Percentiles rank a stretch among this genome's conserved stretches.
These are phyloP conservation scores for Penicillium cataractarum DNA, from an alignment of 495 filamentous ascomycete species.

Conservation along the genomic window DNA sequence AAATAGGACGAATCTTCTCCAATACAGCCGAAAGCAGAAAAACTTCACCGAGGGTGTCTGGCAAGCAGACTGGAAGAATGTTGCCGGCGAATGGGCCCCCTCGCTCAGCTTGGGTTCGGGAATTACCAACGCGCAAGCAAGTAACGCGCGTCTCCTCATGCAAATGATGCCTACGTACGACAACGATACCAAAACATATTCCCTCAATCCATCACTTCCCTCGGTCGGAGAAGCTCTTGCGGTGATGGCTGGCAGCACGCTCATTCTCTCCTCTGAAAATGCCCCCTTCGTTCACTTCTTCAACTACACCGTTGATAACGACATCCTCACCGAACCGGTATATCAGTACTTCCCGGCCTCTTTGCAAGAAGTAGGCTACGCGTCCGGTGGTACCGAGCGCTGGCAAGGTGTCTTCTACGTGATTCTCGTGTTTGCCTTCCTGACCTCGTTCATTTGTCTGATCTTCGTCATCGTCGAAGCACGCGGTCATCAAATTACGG, in stretches of 20 bases:
- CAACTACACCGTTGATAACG: conserved; percentile 45
- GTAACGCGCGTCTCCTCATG: conserved; percentile 66
- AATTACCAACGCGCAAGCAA: conserved; percentile 57
- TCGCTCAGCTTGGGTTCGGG: conserved; percentile 64
- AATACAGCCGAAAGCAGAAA: conserved; percentile 50
- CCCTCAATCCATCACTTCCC: conserved; percentile 50
- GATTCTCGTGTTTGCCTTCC: conserved; percentile 62
- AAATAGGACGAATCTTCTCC: conserved; percentile 48
- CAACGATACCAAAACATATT: conserved; percentile 9
- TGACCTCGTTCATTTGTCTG: conserved; percentile 65
- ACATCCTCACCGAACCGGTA: conserved; percentile 38
- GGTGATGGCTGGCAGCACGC: conserved; percentile 64
- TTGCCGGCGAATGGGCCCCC: conserved; percentile 60
- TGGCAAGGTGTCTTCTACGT: conserved; percentile 68
- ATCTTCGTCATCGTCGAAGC: conserved; percentile 54
- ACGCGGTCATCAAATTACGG: conserved; percentile 62
- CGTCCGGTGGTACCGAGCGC: conserved; percentile 55
- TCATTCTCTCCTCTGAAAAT: conserved; percentile 55
- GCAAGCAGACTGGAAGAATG: conserved; percentile 58
- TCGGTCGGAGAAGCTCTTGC: conserved; percentile 69
- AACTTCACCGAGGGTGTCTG: conserved; percentile 36
- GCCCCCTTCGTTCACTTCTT: conserved; percentile 62
- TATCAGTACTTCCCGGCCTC: conserved; percentile 60
- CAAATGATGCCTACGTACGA: conserved; percentile 46
- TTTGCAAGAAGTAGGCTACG: conserved; percentile 61